A percentile compares a stretch with the other conserved stretches of the same genome.
phyloP scores from a whole-genome alignment of 2,329 filamentous ascomycete species.

The Fusarium pseudocircinatum region DNA sequence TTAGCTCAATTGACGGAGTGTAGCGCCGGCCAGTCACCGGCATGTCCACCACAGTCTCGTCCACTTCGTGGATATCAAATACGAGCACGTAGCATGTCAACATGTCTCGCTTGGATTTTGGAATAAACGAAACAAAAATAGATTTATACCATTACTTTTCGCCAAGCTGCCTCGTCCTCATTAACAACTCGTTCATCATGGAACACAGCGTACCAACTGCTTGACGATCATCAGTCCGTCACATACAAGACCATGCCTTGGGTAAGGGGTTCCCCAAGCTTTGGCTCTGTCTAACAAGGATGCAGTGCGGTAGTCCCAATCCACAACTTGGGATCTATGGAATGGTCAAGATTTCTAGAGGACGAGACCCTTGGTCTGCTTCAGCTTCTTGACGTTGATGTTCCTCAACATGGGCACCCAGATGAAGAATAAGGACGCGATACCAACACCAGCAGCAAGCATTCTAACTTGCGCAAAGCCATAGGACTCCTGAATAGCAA shows the following conservation, averaged over 20 bases:
- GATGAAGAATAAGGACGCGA: slow-evolving; percentile 42
- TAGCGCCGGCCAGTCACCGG: not conserved
- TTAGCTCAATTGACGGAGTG: not conserved
- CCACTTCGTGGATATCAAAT: not conserved
- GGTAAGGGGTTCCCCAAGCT: not conserved
- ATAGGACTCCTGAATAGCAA: slow-evolving; percentile 58
- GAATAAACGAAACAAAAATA: not conserved
- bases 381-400: slow-evolving; percentile 44
- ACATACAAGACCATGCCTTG: not conserved
- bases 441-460: slow-evolving; percentile 49
- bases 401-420: slow-evolving; percentile 46
- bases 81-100: not conserved
- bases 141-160: not conserved
- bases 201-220: not conserved
- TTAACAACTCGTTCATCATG: not conserved
- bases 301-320: not conserved
- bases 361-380: slow-evolving; percentile 46
- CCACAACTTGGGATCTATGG: not conserved
- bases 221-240: not conserved
- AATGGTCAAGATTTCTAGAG: slow-evolving; percentile 23
- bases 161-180: not conserved
- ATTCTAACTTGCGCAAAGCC: slow-evolving; percentile 56
- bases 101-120: not conserved
- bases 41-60: not conserved
- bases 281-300: not conserved